Evolutionary conservation across 2,329 filamentous ascomycete genomes (phyloP).

Genomic region (Aureobasidium lini): DNA sequence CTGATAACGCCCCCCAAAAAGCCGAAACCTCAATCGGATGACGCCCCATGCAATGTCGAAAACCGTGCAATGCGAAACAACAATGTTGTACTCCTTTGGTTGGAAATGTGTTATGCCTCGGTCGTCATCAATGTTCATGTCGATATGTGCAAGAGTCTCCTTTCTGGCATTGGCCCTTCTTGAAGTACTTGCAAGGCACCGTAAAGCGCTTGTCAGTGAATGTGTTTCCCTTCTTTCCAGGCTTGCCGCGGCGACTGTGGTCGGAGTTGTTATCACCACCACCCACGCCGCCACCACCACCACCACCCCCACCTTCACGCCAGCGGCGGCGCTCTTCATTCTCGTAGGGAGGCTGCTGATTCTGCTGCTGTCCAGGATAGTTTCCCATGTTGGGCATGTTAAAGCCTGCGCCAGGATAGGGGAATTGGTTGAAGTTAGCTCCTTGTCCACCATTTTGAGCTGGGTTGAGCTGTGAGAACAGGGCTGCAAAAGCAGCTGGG

Average conservation of each 20-base stretch:
- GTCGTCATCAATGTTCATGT: conserved; percentile 10
- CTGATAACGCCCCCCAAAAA: neutral
- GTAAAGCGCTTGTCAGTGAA: conserved; percentile 24
- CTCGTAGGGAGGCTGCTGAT: conserved; percentile 22
- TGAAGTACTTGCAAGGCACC: conserved; percentile 45
- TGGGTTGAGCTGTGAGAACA: conserved; percentile 15
- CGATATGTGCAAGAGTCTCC: conserved; percentile 40
- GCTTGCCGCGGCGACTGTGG: conserved; percentile 14
- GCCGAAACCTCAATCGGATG: neutral
- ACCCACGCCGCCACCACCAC: conserved; percentile 12
- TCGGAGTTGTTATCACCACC: conserved; percentile 17
- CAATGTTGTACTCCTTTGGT: neutral
- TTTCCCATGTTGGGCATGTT: conserved; percentile 2
- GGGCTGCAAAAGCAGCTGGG: conserved; percentile 13
- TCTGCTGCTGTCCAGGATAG: conserved; percentile 14
- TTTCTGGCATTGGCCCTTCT: conserved; percentile 47
- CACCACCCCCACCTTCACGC: conserved; percentile 23
- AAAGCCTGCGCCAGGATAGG: conserved; percentile 5
- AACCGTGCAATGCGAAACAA: neutral
- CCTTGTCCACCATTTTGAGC: conserved; percentile 14
- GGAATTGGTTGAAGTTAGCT: conserved; percentile 12
- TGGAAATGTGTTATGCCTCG: neutral
- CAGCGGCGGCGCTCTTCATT: conserved; percentile 30
- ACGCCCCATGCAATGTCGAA: conserved; percentile 2
- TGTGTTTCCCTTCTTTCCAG: conserved; percentile 16